Base-by-base conservation (phyloP, 2,329 filamentous ascomycete genomes). In the Neofusicoccum kwambonambiense region DNA sequence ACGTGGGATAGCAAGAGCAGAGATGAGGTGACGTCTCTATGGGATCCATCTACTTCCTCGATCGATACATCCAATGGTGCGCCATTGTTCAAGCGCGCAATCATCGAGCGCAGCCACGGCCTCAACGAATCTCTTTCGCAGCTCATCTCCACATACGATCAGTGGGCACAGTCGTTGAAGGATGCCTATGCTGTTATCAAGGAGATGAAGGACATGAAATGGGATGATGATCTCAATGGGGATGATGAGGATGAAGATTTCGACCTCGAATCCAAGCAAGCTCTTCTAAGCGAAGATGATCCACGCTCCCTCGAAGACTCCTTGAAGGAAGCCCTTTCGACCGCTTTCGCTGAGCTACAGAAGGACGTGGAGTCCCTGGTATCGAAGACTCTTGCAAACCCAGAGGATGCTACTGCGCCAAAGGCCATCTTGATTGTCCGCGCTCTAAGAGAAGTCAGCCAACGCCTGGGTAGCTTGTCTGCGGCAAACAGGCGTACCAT, bases 151-250 rank as follows among this genome's bases (percentile, higher is more conserved):
- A 81, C 84, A 51, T 95, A 95, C 72, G 83, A 87, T 65, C 83
- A 83, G 1, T 97, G 93, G 93, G 85, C 87, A 51, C 81, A 82
- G n/a, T 85, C 89, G 4, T 86, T 96, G n/a, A 85, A 89, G 66
- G 86, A 88, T 61, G 85, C 90, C 13, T 84, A 83, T 49, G 80
- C 81, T 17, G 82, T 89, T 3, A 84, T 93, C 7, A 86, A 87
- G 45, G 82, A 86, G 65, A 84, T 95, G 70, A 86, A 82, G 66
- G 84, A 85, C 52, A 87, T 89, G 68, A 85, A 87, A 64, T 93
- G 91, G 90, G 89, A 93, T 67, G 89, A 91, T 64, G 89, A 91
- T 66, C 83, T 88, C 34, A 87, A 90, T 58, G 86, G 92, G 45
- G 90, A 92, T 58, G 87, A 90, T 58, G 78, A 80, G 12, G 87